A percentile compares a stretch with the other conserved stretches of the same genome.
phyloP scores from a whole-genome alignment of 129 eudicot genomes.

The Chrysanthemum seticuspe region DNA sequence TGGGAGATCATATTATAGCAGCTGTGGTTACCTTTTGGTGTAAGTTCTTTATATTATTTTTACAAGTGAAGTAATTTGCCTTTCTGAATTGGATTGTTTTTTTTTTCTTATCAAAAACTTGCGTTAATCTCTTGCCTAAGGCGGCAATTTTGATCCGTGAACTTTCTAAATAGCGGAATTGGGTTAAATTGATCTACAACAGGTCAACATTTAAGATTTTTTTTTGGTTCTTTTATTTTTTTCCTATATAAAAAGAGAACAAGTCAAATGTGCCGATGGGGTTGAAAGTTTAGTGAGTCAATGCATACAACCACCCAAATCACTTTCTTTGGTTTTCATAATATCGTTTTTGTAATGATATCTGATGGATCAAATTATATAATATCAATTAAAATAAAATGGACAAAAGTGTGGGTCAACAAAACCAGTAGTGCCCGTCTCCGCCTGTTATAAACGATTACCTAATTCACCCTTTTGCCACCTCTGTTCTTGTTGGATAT shows the following conservation, averaged over 20 bases:
- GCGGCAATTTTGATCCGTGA: neutral
- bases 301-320: neutral
- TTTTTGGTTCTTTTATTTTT: too few relatives aligned
- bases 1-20: conserved; percentile 65
- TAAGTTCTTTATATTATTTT: conserved; percentile 44
- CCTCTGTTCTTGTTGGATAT: neutral
- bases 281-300: neutral
- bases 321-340: neutral
- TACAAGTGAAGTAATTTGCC: neutral
- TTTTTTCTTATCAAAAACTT: neutral
- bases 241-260: too few relatives aligned
- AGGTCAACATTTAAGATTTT: neutral
- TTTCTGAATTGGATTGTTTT: conserved; percentile 19
- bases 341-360: neutral
- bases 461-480: neutral
- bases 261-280: neutral
- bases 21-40: conserved; percentile 91
- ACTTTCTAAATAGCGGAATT: neutral
- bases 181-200: neutral
- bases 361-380: neutral
- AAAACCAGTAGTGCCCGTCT: neutral
- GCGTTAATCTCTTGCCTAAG: neutral
- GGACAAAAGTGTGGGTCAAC: neutral
- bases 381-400: neutral
- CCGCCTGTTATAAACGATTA: neutral